Evolutionary conservation across 1,139 yeast genomes (phyloP), one percentile per base, ranked within the genome.

Genomic region (Candida tunisiensis): DNA sequence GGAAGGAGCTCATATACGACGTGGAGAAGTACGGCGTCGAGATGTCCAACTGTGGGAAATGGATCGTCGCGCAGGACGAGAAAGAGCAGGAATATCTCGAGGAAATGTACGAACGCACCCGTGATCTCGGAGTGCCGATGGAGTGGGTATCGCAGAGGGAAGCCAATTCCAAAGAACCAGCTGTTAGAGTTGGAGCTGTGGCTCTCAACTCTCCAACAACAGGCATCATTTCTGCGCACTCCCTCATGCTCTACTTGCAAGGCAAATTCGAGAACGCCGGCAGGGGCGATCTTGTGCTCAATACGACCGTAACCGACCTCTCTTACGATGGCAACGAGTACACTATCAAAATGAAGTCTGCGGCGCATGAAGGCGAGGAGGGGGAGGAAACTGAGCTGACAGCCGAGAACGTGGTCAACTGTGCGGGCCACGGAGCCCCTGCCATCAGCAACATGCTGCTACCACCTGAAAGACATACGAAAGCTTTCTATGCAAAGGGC

Each of bases 201-300:
- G 65, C 71, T 3, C 54, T 83, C 23, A 65, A 64, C 33, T 75
- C 93, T n/a, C 88, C 93, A 2, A 62, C 85, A 0, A 75, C 93
- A 0, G 94, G 95, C 0, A 83, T 83, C 23, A 53, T 82, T 3
- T 73, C 83, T 10, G 82, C 91, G 0, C 93, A 83, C 48, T 74
- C 79, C 10, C 58, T 73, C 31, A 66, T 75, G 59, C 58, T 62
- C 17, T 80, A 62, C 45, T 59, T 67, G 29, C 64, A 65, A 34
- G 62, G 74, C 0, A 51, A 55, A 23, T 61, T 77, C 29, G 65
- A 63, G 31, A 56, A 62, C 33, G 47, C 54, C 25, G 79, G 68
- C 3, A n/a, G n/a, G n/a, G 85, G 78, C 1, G 82, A 77, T 8
- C 38, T 74, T 5, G 80, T 79, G 0, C 42, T 70, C 6, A 69